Conservation (phyloP, 73 alveolate species). For the Paramecium primaurelia region DNA sequence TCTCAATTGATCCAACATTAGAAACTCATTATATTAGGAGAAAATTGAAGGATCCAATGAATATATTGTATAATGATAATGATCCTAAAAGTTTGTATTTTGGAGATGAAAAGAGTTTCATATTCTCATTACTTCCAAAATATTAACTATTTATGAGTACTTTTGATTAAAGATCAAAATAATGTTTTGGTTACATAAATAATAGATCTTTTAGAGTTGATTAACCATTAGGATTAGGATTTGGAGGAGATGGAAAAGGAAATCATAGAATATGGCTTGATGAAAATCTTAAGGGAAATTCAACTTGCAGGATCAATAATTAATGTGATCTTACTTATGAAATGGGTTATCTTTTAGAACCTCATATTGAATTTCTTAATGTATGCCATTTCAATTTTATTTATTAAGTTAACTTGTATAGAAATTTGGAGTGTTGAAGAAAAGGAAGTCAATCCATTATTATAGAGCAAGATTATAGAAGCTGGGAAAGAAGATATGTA, state of each 20-base stretch:
- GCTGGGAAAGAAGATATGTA: background rate
- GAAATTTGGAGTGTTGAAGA: constrained; percentile 34
- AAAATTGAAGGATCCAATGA: background rate
- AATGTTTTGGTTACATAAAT: constrained; percentile 19
- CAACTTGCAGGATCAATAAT: background rate
- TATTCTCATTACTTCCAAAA: constrained; percentile 18
- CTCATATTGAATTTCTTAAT: constrained; percentile 12
- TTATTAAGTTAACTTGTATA: background rate
- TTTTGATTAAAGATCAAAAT: background rate
- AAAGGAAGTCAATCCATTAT: background rate
- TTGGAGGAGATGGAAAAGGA: constrained; percentile 49
- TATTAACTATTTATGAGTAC: constrained; percentile 16
- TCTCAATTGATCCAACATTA: background rate
- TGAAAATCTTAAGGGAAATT: background rate
- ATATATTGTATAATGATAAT: background rate
- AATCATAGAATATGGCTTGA: constrained; percentile 29
- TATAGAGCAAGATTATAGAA: background rate
- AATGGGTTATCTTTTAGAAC: constrained; percentile 11
- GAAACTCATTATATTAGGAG: constrained; percentile 27
- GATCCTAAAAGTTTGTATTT: background rate
- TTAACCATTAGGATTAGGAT: background rate
- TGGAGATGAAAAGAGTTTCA: constrained; percentile 40
- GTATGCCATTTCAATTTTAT: background rate
- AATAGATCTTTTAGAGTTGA: background rate
- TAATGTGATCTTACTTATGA: constrained; percentile 25